Conservation (phyloP, 805 yeast species). For the Komagataella mondaviorum region DNA sequence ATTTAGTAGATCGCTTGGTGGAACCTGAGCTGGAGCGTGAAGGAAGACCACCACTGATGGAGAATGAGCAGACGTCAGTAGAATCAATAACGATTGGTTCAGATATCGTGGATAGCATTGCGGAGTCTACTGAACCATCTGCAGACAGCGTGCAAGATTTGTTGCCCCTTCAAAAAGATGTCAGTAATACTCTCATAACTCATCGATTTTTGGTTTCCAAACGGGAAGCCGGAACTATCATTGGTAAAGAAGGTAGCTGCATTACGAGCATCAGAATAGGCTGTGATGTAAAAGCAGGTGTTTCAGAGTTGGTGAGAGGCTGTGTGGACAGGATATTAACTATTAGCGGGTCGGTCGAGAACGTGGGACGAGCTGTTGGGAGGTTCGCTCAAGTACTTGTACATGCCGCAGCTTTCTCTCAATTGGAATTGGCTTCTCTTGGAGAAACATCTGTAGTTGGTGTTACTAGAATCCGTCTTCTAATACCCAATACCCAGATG, state of each 20-base stretch:
- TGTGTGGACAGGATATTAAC: slow-evolving; percentile 76
- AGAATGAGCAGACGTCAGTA: neutral
- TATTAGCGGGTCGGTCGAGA: slow-evolving; percentile 58
- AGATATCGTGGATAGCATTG: neutral
- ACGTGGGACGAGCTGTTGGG: slow-evolving; percentile 57
- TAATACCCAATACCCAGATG: slow-evolving; percentile 76
- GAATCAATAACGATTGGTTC: neutral
- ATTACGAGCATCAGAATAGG: slow-evolving; percentile 65
- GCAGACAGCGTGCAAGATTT: neutral
- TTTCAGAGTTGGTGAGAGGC: slow-evolving; percentile 67
- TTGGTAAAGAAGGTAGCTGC: slow-evolving; percentile 73
- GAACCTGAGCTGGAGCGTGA: neutral
- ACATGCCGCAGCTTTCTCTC: slow-evolving; percentile 34
- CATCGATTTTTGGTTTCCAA: slow-evolving; percentile 60
- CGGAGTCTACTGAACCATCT: neutral
- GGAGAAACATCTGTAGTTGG: neutral
- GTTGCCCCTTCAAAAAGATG: slow-evolving; percentile 2
- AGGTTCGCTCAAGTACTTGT: slow-evolving; percentile 55
- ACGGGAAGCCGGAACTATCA: slow-evolving; percentile 82
- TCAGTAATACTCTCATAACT: slow-evolving; percentile 12
- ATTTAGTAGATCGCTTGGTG: neutral
- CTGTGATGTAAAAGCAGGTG: slow-evolving; percentile 76
- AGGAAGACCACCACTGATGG: neutral
- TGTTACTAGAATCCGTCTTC: slow-evolving; percentile 26
- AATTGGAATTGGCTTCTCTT: slow-evolving; percentile 42